Base-by-base conservation (phyloP, 202 grass and related monocot genomes). In the Panicum virgatum region DNA sequence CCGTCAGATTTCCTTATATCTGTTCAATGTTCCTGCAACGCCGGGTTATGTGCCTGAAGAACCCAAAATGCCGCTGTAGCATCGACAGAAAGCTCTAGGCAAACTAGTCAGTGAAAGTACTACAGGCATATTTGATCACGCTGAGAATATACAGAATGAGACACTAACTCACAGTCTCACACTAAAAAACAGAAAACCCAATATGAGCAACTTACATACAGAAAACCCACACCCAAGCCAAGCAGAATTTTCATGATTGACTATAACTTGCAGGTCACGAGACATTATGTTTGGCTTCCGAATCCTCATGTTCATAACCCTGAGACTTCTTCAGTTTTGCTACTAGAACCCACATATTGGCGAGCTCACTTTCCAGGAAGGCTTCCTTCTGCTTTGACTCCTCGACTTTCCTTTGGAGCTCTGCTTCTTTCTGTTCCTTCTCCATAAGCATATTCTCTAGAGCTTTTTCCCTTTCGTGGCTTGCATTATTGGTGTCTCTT, bases 341-440 rank as follows among this genome's bases (percentile, higher is more conserved):
- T 65, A 99, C 93, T 57, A 92, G 81, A 82, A 99, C 93, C 93
- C 96, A 99, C 96, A 99, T 99, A 83, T 96, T 96, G 11, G 93
- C 93, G 18, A 99, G 93, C 69, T 96, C 96, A 71, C 89, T 94
- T 80, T 99, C 96, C 77, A 99, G 81, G 64, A 89, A 96, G 29
- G 91, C 89, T 75, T 99, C 93, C 64, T 83, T 99, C 79, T 99
- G 85, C 75, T 96, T 99, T 3, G 93, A 91, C 80, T 96, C 96
- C 83, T 99, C 91, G 0, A 96, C 65, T 76, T 90, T 92, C 79
- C 82, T 93, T 48, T 94, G 91, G 71, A 99, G 85, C 59, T 94
- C 93, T 58, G 88, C 92, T 90, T 99, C 96, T 75, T 79, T 88
- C 64, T 87, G 91, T 15, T 99, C 96, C 83, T 90, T 99, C 78